phyloP scores from a whole-genome alignment of 306 rosid genomes.

The Hippophae gyantsensis region DNA sequence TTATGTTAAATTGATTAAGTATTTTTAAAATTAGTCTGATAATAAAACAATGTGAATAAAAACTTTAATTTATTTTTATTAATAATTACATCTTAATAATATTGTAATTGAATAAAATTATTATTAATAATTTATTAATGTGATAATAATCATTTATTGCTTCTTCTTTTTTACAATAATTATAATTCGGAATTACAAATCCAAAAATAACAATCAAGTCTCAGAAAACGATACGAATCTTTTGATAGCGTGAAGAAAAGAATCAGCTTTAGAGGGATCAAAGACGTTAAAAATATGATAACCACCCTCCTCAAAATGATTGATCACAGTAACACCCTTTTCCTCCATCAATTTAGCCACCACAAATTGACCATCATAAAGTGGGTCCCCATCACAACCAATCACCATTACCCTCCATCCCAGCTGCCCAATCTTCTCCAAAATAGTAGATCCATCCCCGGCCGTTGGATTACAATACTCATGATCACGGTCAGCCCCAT shows the following conservation, averaged over 20 bases:
- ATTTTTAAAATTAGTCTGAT: too few relatives aligned
- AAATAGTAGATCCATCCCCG: neutral
- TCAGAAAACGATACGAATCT: slow-evolving; percentile 9
- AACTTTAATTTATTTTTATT: too few relatives aligned
- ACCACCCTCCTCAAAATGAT: slow-evolving; percentile 19
- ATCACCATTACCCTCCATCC: slow-evolving; percentile 20
- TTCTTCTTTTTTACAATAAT: too few relatives aligned
- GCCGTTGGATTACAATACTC: slow-evolving; percentile 28
- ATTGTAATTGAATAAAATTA: too few relatives aligned
- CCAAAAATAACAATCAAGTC: too few relatives aligned
- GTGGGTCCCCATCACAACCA: slow-evolving; percentile 29
- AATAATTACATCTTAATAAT: too few relatives aligned
- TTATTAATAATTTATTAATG: too few relatives aligned
- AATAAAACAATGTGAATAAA: too few relatives aligned
- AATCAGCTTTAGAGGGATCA: slow-evolving; percentile 12
- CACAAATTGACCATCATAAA: slow-evolving; percentile 26
- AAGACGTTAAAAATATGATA: slow-evolving; percentile 26
- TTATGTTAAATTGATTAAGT: too few relatives aligned
- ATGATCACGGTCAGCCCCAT: slow-evolving; percentile 33
- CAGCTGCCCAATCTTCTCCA: slow-evolving; percentile 9
- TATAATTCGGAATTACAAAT: too few relatives aligned
- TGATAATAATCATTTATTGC: too few relatives aligned
- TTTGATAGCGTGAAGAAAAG: slow-evolving; percentile 8
- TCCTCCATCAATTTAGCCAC: slow-evolving; percentile 18
- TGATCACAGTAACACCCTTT: slow-evolving; percentile 12